Evolutionary conservation across 208 protist species (phyloP), one percentile per base, ranked within the genome.

Genomic region (Leishmania martiniquensis): DNA sequence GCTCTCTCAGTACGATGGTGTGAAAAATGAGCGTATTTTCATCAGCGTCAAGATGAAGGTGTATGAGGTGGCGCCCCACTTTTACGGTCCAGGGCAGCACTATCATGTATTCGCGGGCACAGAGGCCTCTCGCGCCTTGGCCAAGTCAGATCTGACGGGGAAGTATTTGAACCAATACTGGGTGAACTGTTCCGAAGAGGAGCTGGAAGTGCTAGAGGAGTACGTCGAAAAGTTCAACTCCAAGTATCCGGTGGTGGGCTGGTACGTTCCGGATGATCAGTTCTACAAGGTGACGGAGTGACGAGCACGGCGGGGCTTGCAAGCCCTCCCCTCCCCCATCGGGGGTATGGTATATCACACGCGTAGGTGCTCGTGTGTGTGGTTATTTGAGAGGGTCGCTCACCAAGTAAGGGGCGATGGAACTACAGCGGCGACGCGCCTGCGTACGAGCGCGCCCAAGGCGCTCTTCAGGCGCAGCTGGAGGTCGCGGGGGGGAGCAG

Each of bases 241-340:
- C 66, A 97, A 96, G 81, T 97, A 97, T 66, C 91, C 91, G 5
- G 84, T 95, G 0, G 91, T 97, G 12, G 94, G 94, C 62, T 96
- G 92, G 91, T 95, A 90, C 78, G 81, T 95, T 15, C 85, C 90
- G 2, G 89, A 94, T 60, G 82, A 92, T 25, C 68, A 66, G 42
- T 95, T 93, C 68, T 93, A 91, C 66, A 77, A 91, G 55, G 70
- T 89, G 45, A 75, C 83, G 45, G 72, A 84, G 7, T 77, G 49
- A 77, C 32, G 45, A 15, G 5, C 15, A 67, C 37, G 1, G 62
- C 9, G 25, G 20, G 47, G 20, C 32, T 39, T 42, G 39, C 62
- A 5, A 10, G 1, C 57, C 37, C 47, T 29, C 52, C n/a, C 52
- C 52, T 39, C 12, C 3, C n/a, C 54, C 54, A 29, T 59, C 25